These are phyloP conservation scores for Dictyostelium firmibasis DNA, from an alignment of 78 protist species.

Conservation along the genomic window DNA sequence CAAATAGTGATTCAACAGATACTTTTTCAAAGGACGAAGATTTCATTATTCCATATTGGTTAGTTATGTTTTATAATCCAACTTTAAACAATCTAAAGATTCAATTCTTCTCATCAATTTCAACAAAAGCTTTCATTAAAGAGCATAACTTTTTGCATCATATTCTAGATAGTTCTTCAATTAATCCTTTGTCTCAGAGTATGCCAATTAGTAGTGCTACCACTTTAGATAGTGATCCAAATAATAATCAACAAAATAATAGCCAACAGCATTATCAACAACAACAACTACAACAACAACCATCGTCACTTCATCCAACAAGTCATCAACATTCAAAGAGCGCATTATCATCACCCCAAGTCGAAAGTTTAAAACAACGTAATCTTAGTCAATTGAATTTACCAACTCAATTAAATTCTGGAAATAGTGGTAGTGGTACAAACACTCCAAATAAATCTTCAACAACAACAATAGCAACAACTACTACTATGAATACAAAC, in stretches of 20 bases:
- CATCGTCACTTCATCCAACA: neutral
- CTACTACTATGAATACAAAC: neutral
- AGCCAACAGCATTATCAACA: neutral
- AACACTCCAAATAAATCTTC: neutral
- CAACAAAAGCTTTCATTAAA: neutral
- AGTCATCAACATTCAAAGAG: constrained; percentile 8
- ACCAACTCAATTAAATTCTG: neutral
- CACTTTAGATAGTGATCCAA: neutral
- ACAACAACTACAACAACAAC: neutral
- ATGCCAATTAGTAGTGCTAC: neutral
- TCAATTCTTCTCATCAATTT: constrained; percentile 38
- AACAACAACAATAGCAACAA: neutral
- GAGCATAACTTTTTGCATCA: neutral
- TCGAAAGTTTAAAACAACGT: neutral
- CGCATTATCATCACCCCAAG: constrained; percentile 8
- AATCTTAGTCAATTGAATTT: neutral
- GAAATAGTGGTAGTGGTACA: neutral
- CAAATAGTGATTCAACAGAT: neutral
- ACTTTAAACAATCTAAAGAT: constrained; percentile 22
- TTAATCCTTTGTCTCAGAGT: neutral
- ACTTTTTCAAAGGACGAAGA: neutral
- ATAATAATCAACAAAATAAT: too few species aligned
- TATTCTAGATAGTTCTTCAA: neutral
- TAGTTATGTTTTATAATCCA: constrained; percentile 32
- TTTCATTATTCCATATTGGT: constrained; percentile 68